Percentiles rank a stretch among this genome's conserved stretches.
phyloP scores from a whole-genome alignment of 768 basidiomycete genomes.

The Hericium erinaceus region DNA sequence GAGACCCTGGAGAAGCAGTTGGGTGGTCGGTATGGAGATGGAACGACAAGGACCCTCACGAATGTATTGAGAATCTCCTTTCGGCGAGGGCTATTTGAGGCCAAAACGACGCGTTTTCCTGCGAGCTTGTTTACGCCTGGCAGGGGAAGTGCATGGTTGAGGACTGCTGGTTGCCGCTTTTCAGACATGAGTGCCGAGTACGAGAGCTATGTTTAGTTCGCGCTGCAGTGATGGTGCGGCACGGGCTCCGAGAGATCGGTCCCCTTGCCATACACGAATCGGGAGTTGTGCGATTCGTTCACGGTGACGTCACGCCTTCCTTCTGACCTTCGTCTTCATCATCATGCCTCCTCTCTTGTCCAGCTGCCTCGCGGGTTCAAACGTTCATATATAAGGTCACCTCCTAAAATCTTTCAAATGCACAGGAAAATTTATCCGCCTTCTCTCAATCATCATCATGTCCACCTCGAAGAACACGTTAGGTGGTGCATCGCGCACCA shows the following conservation, averaged over 20 bases:
- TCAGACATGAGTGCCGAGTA: slow-evolving; percentile 3
- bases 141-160: slow-evolving; percentile 53
- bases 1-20: slow-evolving; percentile 36
- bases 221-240: too few relatives aligned
- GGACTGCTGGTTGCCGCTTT: slow-evolving; percentile 24
- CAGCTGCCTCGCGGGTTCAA: too few relatives aligned
- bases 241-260: too few relatives aligned
- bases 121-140: slow-evolving; percentile 57
- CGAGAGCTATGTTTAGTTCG: too few relatives aligned
- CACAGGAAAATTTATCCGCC: background rate
- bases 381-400: too few relatives aligned
- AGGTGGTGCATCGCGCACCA: background rate
- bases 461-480: slow-evolving; percentile 8
- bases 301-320: too few relatives aligned
- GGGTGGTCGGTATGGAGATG: background rate
- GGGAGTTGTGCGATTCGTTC: too few relatives aligned
- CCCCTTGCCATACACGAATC: too few relatives aligned
- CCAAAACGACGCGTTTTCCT: slow-evolving; percentile 74
- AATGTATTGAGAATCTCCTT: slow-evolving; percentile 73
- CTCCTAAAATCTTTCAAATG: too few relatives aligned
- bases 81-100: slow-evolving; percentile 80
- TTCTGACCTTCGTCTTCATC: too few relatives aligned
- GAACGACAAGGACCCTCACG: slow-evolving; percentile 35
- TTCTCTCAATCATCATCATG: slow-evolving; percentile 6
- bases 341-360: too few relatives aligned